Evolutionary conservation across 164 flowering plant species (phyloP), one percentile per base, ranked within the genome.

Genomic region (Amborella trichopoda): DNA sequence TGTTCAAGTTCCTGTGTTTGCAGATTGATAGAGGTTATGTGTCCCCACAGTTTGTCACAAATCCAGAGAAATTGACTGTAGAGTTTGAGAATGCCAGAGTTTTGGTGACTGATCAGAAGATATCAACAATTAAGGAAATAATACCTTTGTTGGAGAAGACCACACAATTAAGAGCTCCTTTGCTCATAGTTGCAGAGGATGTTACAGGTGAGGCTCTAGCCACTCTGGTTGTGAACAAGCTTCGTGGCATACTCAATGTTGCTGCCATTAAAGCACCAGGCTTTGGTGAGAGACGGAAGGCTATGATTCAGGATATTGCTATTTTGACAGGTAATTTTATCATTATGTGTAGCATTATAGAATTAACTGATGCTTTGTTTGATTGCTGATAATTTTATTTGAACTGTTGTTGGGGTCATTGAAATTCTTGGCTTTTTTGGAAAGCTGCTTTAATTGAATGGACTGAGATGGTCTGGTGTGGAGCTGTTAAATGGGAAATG

Each of bases 1-100:
- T 30, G 34, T 14, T 30, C 34, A 6, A 8, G 8, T 30, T 14
- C 11, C 11, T 30, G 34, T 14, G 5, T 34, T 52, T 55, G 46
- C 81, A 91, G 96, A 84, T 91, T 60, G 99, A 91, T 60, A 72
- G 96, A 65, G 99, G 99, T 38, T 91, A 87, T 44, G 77, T 87
- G 52, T 91, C 99, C n/a, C 99, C 99, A 1, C 96, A 91, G 16
- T 91, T 91, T 66, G 91, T 91, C 19, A 91, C 96, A 49, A 87
- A 91, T 54, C 79, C 68, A 9, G 99, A 91, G 73, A 91, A 91
- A 39, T 33, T 77, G 54, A 58, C 77, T 55, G 90, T 64, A 56
- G 96, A 91, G 60, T 87, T 91, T 62, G 96, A 91, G 64, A 87
- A 87, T 70, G 94, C 96, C 2, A 69, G 88, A 50, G 86, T 91